phyloP scores from a whole-genome alignment of 1,284 basidiomycete species.

The Vanrija sp. region DNA sequence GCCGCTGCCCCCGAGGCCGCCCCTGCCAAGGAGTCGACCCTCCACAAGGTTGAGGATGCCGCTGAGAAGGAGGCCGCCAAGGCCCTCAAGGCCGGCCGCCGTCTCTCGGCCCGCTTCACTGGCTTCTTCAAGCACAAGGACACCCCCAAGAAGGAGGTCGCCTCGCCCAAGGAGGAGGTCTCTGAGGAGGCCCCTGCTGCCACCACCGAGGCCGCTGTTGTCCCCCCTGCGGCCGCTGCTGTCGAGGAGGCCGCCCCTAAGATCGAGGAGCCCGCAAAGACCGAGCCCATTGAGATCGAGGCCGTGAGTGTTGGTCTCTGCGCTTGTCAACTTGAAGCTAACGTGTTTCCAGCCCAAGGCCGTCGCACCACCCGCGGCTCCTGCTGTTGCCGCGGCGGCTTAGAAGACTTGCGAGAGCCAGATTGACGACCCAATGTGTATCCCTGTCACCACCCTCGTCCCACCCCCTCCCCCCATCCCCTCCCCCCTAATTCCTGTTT shows the following conservation, averaged over 20 bases:
- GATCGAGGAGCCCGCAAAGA: constrained; percentile 33
- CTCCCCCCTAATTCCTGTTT: not conserved
- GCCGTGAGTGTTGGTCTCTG: constrained; percentile 23
- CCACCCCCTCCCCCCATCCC: not conserved
- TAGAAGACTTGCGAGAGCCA: constrained; percentile 16
- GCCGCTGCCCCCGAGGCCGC: constrained; percentile 1
- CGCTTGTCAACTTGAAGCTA: not conserved
- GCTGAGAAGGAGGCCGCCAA: constrained; percentile 20
- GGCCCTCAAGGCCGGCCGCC: constrained; percentile 37
- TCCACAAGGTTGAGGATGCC: not conserved
- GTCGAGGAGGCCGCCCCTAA: constrained; percentile 38
- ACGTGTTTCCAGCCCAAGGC: constrained; percentile 23
- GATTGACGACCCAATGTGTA: constrained; percentile 17
- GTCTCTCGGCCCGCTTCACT: constrained; percentile 43
- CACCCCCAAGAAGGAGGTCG: constrained; percentile 24
- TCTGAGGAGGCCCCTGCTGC: constrained; percentile 18
- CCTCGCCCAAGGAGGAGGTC: constrained; percentile 7
- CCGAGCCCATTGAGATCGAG: constrained; percentile 43
- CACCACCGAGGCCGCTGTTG: constrained; percentile 1
- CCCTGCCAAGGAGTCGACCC: constrained; percentile 4
- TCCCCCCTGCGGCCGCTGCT: constrained; percentile 12
- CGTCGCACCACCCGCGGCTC: constrained; percentile 26
- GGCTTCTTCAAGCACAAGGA: constrained; percentile 31
- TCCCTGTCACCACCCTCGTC: constrained; percentile 8
- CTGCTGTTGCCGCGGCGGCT: constrained; percentile 34